A percentile compares a stretch with the other conserved stretches of the same genome.
Evolutionary conservation across 1,139 yeast genomes (phyloP).

Genomic region (Yamadazyma jaroonii): DNA sequence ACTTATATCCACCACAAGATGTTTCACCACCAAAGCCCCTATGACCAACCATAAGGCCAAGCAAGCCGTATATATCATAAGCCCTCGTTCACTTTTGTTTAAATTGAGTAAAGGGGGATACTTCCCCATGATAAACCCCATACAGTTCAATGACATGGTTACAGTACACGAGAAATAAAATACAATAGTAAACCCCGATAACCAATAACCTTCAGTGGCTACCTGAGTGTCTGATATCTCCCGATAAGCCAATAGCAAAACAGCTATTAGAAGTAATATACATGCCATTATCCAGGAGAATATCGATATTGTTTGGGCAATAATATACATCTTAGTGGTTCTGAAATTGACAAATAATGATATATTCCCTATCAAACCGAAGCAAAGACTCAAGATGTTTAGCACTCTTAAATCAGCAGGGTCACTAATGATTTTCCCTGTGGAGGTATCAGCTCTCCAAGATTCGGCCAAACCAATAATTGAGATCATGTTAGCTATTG

Average conservation of each 20-base stretch:
- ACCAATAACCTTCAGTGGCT: conserved; percentile 73
- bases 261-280: conserved; percentile 45
- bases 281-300: conserved; percentile 62
- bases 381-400: conserved; percentile 58
- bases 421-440: conserved; percentile 23
- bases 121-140: conserved; percentile 55
- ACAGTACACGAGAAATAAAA: conserved; percentile 57
- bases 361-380: conserved; percentile 66
- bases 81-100: conserved; percentile 61
- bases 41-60: conserved; percentile 66
- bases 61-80: conserved; percentile 68
- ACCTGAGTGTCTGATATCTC: conserved; percentile 16
- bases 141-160: conserved; percentile 53
- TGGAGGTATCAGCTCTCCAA: conserved; percentile 48
- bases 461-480: conserved; percentile 67
- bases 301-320: conserved; percentile 61
- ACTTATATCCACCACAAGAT: conserved; percentile 28
- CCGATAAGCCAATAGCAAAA: conserved; percentile 30
- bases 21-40: conserved; percentile 55
- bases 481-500: conserved; percentile 70
- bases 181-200: conserved; percentile 61
- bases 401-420: conserved; percentile 47
- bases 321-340: conserved; percentile 50
- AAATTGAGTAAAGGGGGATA: conserved; percentile 72
- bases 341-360: conserved; percentile 67